Evolutionary conservation across 2,329 filamentous ascomycete genomes (phyloP).

Genomic region (Aureobasidium melanogenum): DNA sequence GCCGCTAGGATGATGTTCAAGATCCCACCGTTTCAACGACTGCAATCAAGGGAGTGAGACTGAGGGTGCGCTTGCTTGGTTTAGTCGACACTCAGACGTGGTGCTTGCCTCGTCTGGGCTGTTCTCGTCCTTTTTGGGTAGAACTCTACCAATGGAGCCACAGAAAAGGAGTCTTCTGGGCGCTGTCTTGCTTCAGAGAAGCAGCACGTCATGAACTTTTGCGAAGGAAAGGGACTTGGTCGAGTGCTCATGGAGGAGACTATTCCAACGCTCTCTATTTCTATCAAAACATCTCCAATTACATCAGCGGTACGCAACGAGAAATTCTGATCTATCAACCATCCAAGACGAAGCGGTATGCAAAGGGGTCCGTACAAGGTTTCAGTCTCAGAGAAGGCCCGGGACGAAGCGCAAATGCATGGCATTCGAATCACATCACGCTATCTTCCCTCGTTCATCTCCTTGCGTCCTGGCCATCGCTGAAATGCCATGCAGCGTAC

Average conservation of each 20-base stretch:
- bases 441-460: background rate
- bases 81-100: background rate
- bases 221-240: background rate
- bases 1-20: constrained; percentile 2
- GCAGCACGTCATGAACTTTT: background rate
- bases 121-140: background rate
- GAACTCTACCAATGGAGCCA: background rate
- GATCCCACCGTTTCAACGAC: background rate
- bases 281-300: background rate
- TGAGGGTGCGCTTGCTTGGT: background rate
- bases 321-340: constrained; percentile 1
- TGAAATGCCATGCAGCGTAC: background rate
- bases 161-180: background rate
- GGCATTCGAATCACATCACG: constrained; percentile 12
- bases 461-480: background rate
- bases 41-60: background rate
- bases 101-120: background rate
- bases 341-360: background rate
- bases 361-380: constrained; percentile 4
- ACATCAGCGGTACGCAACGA: background rate
- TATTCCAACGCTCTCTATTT: constrained; percentile 3
- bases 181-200: background rate
- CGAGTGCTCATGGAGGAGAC: background rate
- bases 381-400: constrained; percentile 9
- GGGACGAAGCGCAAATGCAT: constrained; percentile 11